Conservation (phyloP, 768 basidiomycete species). For the Auricularia heimuer region DNA sequence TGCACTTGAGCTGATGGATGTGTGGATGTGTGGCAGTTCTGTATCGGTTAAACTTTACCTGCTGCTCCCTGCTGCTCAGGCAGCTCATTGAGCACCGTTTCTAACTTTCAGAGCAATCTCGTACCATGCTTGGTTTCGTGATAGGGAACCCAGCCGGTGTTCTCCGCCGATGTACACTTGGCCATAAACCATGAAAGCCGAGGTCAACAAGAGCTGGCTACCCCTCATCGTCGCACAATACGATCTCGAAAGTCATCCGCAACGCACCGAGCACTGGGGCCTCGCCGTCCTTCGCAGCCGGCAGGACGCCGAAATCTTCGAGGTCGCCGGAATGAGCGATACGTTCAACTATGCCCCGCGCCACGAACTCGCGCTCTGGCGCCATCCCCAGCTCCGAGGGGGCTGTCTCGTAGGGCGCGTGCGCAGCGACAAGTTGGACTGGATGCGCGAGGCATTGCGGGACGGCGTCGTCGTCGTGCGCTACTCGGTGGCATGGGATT, state of each 20-base stretch:
- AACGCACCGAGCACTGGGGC: not conserved
- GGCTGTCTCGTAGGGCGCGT: not conserved
- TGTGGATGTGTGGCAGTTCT: constrained; percentile 29
- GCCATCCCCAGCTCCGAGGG: not conserved
- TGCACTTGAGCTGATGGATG: not conserved
- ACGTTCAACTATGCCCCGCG: not conserved
- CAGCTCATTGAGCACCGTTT: constrained; percentile 30
- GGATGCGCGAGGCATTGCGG: not conserved
- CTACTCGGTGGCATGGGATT: not conserved
- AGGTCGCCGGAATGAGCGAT: not conserved
- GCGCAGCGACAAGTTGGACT: not conserved
- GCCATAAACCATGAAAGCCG: no score
- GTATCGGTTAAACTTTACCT: constrained; percentile 41
- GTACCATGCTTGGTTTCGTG: no score
- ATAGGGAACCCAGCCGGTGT: not conserved
- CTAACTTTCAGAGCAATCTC: not conserved
- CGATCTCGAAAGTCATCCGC: not conserved
- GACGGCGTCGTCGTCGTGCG: not conserved
- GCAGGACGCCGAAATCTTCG: not conserved
- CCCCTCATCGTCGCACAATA: not conserved
- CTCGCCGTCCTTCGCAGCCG: not conserved
- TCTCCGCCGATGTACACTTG: not conserved
- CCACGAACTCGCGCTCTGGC: not conserved
- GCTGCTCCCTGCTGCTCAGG: constrained; percentile 49
- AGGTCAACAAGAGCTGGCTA: not conserved